Evolutionary conservation across 78 protist species (phyloP).

Genomic region (Dictyostelium firmibasis): DNA sequence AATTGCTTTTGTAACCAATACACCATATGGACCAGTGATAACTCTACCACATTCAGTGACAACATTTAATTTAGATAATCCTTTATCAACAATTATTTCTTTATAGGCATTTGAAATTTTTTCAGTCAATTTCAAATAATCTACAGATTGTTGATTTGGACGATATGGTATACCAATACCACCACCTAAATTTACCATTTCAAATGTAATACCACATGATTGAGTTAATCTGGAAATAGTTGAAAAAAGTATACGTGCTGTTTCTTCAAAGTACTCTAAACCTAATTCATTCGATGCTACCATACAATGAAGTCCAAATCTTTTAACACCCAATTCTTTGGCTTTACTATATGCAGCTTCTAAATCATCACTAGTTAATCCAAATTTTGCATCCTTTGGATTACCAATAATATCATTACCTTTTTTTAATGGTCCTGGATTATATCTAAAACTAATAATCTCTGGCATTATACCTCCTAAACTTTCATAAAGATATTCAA

Average conservation of each 20-base stretch:
- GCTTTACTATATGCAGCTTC: background rate
- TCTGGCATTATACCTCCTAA: conserved; percentile 38
- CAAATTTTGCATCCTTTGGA: conserved; percentile 79
- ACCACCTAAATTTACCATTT: conserved; percentile 68
- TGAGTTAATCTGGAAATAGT: background rate
- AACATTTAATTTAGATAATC: background rate
- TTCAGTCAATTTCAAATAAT: background rate
- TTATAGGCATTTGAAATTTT: background rate
- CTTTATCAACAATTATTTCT: background rate
- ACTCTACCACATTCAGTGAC: conserved; percentile 76
- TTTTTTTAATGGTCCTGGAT: conserved; percentile 65
- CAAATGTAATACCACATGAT: conserved; percentile 19
- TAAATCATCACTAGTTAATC: conserved; percentile 29
- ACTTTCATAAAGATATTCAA: conserved; percentile 5
- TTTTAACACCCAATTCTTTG: conserved; percentile 21
- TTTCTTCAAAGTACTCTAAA: conserved; percentile 62
- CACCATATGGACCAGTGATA: conserved; percentile 63
- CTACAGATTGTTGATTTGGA: conserved; percentile 16
- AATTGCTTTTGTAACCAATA: conserved; percentile 43
- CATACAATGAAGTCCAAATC: conserved; percentile 75
- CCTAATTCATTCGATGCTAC: conserved; percentile 66
- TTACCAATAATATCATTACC: conserved; percentile 71
- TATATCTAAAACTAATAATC: conserved; percentile 27
- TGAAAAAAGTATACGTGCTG: conserved; percentile 23
- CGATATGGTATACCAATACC: conserved; percentile 78